These are phyloP conservation scores for Aspergillus eucalypticola DNA, from an alignment of 2,329 filamentous ascomycete genomes.

Conservation along the genomic window DNA sequence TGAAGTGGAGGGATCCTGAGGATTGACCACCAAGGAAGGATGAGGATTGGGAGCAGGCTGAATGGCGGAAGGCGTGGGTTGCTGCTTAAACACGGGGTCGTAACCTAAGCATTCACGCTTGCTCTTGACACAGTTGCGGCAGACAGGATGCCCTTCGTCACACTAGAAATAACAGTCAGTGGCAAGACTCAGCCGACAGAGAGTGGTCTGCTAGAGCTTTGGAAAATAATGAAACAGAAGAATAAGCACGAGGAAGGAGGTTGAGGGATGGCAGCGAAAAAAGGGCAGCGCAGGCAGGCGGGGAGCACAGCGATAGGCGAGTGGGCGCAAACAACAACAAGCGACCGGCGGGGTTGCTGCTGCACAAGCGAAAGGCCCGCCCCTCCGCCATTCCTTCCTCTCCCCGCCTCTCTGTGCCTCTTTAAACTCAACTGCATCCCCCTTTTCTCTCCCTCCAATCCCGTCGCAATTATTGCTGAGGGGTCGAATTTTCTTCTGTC, in stretches of 20 bases:
- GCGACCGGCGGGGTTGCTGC: slow-evolving; percentile 20
- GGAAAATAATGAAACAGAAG: slow-evolving; percentile 21
- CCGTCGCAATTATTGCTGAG: neutral
- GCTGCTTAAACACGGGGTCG: slow-evolving; percentile 72
- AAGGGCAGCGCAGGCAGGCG: slow-evolving; percentile 9
- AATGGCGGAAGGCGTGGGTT: slow-evolving; percentile 66
- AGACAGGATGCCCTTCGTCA: slow-evolving; percentile 91
- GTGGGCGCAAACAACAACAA: slow-evolving; percentile 16
- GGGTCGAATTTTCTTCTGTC: neutral
- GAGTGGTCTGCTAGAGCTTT: slow-evolving; percentile 7
- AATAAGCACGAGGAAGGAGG: slow-evolving; percentile 11
- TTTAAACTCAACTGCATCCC: neutral
- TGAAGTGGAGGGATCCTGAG: slow-evolving; percentile 37
- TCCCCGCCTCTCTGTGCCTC: slow-evolving; percentile 4
- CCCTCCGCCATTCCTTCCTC: slow-evolving; percentile 10
- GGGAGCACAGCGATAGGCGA: slow-evolving; percentile 8
- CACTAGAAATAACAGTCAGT: slow-evolving; percentile 60
- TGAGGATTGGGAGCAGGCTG: slow-evolving; percentile 57
- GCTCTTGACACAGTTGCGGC: slow-evolving; percentile 69
- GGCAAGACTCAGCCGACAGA: neutral
- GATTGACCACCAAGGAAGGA: slow-evolving; percentile 43
- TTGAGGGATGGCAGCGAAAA: slow-evolving; percentile 18
- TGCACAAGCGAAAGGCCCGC: slow-evolving; percentile 29
- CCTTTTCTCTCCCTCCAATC: neutral
- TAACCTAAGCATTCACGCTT: slow-evolving; percentile 68